phyloP scores from a whole-genome alignment of 208 protist genomes.

The Sergeia podlipaevii region DNA sequence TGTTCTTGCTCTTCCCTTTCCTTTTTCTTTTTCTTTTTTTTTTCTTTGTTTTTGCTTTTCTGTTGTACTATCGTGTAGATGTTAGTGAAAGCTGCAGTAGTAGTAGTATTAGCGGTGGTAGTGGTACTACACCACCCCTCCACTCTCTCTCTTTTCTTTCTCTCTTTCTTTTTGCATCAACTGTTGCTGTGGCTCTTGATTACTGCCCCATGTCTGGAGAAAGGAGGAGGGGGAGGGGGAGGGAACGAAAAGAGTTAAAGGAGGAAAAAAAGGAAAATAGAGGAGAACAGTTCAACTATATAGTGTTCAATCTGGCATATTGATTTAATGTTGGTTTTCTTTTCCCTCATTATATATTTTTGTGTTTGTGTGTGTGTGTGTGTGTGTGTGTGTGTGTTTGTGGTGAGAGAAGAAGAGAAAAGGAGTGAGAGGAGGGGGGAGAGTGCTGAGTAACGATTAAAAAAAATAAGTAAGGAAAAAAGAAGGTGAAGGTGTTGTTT shows the following conservation, averaged over 20 bases:
- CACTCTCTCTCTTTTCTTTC: background rate
- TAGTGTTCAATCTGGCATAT: too few species aligned
- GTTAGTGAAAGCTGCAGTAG: background rate
- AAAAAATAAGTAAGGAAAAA: constrained; percentile 8
- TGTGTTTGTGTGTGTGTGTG: constrained; percentile 14
- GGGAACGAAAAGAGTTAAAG: too few species aligned
- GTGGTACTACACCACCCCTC: too few species aligned
- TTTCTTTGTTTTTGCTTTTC: constrained; percentile 3
- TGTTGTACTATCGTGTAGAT: background rate
- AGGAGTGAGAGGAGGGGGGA: too few species aligned
- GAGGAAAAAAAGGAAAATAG: too few species aligned
- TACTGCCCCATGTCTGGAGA: constrained; percentile 4
- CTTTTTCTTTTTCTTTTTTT: constrained; percentile 6
- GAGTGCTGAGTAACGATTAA: background rate
- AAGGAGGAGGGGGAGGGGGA: too few species aligned
- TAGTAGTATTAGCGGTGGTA: too few species aligned
- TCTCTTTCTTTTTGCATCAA: constrained; percentile 8
- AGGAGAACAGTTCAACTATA: too few species aligned
- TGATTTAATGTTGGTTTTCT: constrained; percentile 13
- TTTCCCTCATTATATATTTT: constrained; percentile 1
- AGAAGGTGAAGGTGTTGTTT: background rate
- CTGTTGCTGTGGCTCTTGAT: background rate
- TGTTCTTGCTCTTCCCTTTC: constrained; percentile 1
- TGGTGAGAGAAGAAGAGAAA: too few species aligned
- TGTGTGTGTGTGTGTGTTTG: background rate